Conservation (phyloP, 495 filamentous ascomycete species). For the Penicillium daleae region DNA sequence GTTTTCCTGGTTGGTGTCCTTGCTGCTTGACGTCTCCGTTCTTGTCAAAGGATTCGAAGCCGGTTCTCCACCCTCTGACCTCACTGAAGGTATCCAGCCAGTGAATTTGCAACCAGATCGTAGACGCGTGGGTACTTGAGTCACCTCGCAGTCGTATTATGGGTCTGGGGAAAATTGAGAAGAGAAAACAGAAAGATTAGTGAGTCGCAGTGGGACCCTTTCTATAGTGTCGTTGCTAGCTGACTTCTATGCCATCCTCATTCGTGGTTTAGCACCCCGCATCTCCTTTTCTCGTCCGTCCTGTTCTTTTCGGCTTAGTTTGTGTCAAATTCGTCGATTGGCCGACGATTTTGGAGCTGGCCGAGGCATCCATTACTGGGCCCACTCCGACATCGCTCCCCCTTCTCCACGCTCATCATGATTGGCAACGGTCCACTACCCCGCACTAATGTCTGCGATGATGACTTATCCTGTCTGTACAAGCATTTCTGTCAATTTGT, state of each 20-base stretch:
- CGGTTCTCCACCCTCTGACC: not conserved
- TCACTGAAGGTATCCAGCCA: not conserved
- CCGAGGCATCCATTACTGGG: not conserved
- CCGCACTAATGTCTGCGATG: not conserved
- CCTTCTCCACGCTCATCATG: not conserved
- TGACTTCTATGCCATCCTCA: not conserved
- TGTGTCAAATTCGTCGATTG: not conserved
- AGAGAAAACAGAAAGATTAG: not conserved
- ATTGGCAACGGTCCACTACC: not conserved
- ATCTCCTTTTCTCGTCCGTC: not conserved
- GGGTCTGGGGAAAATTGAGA: slow-evolving; percentile 3
- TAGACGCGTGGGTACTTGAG: not conserved
- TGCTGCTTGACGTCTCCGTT: not conserved
- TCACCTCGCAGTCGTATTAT: not conserved
- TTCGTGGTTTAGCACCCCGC: not conserved
- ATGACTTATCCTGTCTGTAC: not conserved
- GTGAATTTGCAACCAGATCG: not conserved
- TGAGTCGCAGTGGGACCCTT: not conserved
- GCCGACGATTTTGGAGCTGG: not conserved
- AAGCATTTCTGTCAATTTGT: not conserved
- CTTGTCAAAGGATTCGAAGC: not conserved
- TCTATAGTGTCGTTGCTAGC: not conserved
- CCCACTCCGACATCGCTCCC: slow-evolving; percentile 1
- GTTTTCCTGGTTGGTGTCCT: not conserved
- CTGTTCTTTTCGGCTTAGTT: not conserved